Evolutionary conservation across 2,329 filamentous ascomycete species (phyloP).

Genomic region (Dactylellina leptospora): DNA sequence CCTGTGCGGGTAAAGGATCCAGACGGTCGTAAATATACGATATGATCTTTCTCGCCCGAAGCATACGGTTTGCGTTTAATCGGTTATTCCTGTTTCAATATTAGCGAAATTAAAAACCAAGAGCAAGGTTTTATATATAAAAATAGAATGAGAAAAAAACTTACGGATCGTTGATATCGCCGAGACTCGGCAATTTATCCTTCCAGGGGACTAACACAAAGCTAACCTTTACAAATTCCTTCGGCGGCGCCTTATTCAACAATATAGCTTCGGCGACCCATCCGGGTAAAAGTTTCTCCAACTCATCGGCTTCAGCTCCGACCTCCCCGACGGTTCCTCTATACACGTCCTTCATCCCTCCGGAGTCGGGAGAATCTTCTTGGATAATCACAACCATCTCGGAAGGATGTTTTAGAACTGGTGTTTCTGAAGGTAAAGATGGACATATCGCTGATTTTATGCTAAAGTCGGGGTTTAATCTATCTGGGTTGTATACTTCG

Average conservation of each 20-base stretch:
- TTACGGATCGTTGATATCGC: constrained; percentile 62
- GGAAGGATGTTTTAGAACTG: constrained; percentile 75
- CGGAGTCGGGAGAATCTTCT: constrained; percentile 69
- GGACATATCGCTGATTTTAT: constrained; percentile 71
- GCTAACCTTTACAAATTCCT: constrained; percentile 96
- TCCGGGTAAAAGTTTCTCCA: constrained; percentile 86
- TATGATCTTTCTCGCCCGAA: constrained; percentile 92
- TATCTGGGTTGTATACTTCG: constrained; percentile 61
- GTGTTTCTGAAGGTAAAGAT: constrained; percentile 76
- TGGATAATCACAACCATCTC: constrained; percentile 75
- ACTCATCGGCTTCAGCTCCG: constrained; percentile 77
- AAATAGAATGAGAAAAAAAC: constrained; percentile 17
- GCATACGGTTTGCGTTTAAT: constrained; percentile 95
- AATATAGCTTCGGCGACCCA: constrained; percentile 92
- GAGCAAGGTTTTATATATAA: neutral
- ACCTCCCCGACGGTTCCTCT: constrained; percentile 84
- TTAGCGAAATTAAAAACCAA: neutral
- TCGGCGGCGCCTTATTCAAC: constrained; percentile 79
- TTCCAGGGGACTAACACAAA: constrained; percentile 87
- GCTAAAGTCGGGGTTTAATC: constrained; percentile 63
- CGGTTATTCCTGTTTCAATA: constrained; percentile 73
- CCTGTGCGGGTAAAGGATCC: constrained; percentile 65
- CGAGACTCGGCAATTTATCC: constrained; percentile 75
- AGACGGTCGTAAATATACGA: constrained; percentile 92
- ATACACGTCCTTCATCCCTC: constrained; percentile 83